Conservation (phyloP, 495 filamentous ascomycete genomes). For the Tetracladium marchalianum region DNA sequence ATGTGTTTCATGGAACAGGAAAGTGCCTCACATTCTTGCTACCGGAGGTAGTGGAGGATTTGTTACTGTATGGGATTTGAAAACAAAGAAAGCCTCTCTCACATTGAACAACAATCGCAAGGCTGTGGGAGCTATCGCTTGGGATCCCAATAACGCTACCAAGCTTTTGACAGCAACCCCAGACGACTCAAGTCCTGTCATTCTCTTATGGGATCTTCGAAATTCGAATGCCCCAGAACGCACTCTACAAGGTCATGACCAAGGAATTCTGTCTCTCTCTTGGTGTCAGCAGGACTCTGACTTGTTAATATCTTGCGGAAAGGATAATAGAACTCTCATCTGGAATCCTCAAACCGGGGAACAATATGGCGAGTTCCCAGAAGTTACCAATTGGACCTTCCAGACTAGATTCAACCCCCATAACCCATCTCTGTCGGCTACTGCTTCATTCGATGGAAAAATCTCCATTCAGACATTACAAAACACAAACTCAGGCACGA, state of each 20-base stretch:
- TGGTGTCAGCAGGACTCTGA: conserved; percentile 93
- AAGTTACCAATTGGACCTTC: conserved; percentile 98
- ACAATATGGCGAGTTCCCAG: conserved; percentile 82
- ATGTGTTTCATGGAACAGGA: conserved; percentile 96
- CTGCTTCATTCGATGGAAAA: conserved; percentile 93
- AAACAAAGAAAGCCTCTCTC: conserved; percentile 90
- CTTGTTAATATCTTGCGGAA: conserved; percentile 86
- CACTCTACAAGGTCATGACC: conserved; percentile 78
- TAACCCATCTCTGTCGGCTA: conserved; percentile 84
- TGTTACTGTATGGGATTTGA: conserved; percentile 97
- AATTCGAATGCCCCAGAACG: conserved; percentile 94
- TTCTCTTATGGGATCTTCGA: conserved; percentile 87
- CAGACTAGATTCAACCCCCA: conserved; percentile 89
- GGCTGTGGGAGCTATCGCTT: conserved; percentile 88
- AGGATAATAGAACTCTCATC: conserved; percentile 89
- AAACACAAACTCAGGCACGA: conserved; percentile 64
- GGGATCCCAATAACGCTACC: conserved; percentile 91
- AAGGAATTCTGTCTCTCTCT: conserved; percentile 85
- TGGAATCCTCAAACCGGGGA: conserved; percentile 94
- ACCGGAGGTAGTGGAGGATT: conserved; percentile 92
- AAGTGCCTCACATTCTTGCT: conserved; percentile 90
- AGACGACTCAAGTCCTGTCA: conserved; percentile 78
- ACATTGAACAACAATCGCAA: conserved; percentile 94
- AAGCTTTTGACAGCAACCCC: conserved; percentile 91
- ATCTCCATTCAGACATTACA: conserved; percentile 89